Evolutionary conservation across 2,329 filamentous ascomycete species (phyloP), one percentile per base, ranked within the genome.

Genomic region (Tolypocladium tundrense): DNA sequence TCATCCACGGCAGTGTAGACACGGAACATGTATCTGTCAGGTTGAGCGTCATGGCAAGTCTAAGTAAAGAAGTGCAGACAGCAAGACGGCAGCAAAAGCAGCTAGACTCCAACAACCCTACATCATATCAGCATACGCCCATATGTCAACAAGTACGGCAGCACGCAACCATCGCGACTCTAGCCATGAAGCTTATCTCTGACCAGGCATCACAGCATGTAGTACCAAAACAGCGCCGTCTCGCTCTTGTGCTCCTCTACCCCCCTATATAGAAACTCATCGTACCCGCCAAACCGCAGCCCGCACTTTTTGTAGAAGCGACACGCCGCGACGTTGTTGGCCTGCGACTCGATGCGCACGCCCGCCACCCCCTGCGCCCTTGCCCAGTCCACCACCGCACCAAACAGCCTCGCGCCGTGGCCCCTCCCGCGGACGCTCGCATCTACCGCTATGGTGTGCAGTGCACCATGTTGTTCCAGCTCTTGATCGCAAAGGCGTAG

Each of bases 381-480:
- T 39, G 61, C 59, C 61, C 62, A 63, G 8, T 45, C 21, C n/a
- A 59, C 37, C 16, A 62, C 61, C 11, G 60, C 53, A 7, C 60
- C 58, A 4, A 62, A 14, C 3, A 63, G 39, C 33, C 48, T 53
- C 27, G 43, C 53, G 2, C 56, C 62, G 3, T 63, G 60, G 14
- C 62, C 61, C 1, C 42, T 7, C 14, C 62, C 59, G 16, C 61
- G 58, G 35, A 60, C 48, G 33, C 52, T 59, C 37, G 51, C 58
- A 43, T 64, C 61, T 3, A 63, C 37, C 10, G 54, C 60, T n/a
- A 64, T 59, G 43, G 43, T 48, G 4, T 60, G 55, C 24, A 64
- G 48, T 16, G 41, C 4, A 59, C 62, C 62, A 64, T 61, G 37
- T 58, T 62, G 31, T 63, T 64, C 62, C 62, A 64, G 41, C 7